phyloP scores from a whole-genome alignment of 139 green algal species.

The Dunaliella primolecta region DNA sequence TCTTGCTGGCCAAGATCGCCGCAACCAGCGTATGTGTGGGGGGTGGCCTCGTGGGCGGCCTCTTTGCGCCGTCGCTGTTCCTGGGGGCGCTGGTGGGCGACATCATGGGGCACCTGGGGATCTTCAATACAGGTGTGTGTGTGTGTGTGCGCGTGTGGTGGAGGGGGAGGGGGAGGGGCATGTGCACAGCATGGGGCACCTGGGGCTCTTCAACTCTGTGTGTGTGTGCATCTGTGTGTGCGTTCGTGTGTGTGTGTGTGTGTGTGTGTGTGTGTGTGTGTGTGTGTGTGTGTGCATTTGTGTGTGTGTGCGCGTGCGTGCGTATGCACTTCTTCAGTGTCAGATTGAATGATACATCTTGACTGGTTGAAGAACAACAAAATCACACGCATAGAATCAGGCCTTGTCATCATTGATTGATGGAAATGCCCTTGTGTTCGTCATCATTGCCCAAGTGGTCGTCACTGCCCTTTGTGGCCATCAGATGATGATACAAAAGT shows the following conservation, averaged over 20 bases:
- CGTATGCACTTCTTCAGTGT: too few relatives aligned
- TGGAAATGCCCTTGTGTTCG: too few relatives aligned
- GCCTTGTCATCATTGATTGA: too few relatives aligned
- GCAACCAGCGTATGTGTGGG: constrained; percentile 78
- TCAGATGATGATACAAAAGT: too few relatives aligned
- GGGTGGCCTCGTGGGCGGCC: constrained; percentile 80
- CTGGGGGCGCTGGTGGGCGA: constrained; percentile 68
- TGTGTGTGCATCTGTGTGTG: too few relatives aligned
- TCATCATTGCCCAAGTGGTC: too few relatives aligned
- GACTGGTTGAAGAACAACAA: too few relatives aligned
- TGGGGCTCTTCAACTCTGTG: constrained; percentile 13
- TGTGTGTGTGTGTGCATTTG: background rate
- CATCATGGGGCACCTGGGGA: constrained; percentile 37
- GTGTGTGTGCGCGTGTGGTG: background rate
- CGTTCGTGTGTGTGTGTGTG: background rate
- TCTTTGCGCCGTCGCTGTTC: constrained; percentile 95
- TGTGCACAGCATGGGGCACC: constrained; percentile 35
- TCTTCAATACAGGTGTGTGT: background rate
- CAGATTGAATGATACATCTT: too few relatives aligned
- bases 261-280: background rate
- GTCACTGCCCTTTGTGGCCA: too few relatives aligned
- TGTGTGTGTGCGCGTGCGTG: background rate
- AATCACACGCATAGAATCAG: too few relatives aligned
- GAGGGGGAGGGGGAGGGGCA: background rate
- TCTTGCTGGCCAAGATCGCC: constrained; percentile 88